Evolutionary conservation across 768 basidiomycete species (phyloP), one percentile per base, ranked within the genome.

Genomic region (Tulasnella sp.): DNA sequence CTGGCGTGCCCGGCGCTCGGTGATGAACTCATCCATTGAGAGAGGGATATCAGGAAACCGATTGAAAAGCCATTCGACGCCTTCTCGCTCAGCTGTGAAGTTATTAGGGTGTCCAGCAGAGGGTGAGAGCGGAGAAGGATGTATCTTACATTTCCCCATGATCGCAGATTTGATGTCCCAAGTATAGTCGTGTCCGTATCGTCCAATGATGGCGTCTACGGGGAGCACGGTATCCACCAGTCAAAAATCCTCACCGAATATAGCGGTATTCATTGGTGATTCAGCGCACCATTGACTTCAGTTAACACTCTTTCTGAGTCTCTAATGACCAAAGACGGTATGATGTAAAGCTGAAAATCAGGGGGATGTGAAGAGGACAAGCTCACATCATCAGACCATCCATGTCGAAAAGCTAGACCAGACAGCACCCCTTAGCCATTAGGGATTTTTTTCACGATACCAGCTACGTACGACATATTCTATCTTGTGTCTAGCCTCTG

Each of bases 161-260:
- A 92, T 88, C 0, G 91, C 92, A n/a, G 92, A 90, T 82, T 95
- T 94, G 77, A 95, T 93, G 77, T 93, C 91, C 93, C 93, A 94
- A 3, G 92, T 92, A 91, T 95, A 93, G 80, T 88, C 84, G 79
- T 90, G 90, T 35, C 92, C 93, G 81, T 91, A 91, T 15, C 86
- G 86, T 23, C 86, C 89, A n/a, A 96, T 88, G 73, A 94, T 91
- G 40, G 89, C 87, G 85, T 95, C 93, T 92, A 18, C 5, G 16
- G 15, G 16, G 72, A 5, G n/a, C 10, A 55, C 51, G 51, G 23
- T 10, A 55, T n/a, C 15, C 15, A 55, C 23, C 51, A 55, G n/a
- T 7, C 23, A 20, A 44, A 44, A 44, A 44, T 13, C 42, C 6
- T 44, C 6, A 44, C 5, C 13, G 42, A 5, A 44, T 13, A 13